Base-by-base conservation (phyloP, 2,329 filamentous ascomycete genomes). In the Aspergillus costaricaensis region DNA sequence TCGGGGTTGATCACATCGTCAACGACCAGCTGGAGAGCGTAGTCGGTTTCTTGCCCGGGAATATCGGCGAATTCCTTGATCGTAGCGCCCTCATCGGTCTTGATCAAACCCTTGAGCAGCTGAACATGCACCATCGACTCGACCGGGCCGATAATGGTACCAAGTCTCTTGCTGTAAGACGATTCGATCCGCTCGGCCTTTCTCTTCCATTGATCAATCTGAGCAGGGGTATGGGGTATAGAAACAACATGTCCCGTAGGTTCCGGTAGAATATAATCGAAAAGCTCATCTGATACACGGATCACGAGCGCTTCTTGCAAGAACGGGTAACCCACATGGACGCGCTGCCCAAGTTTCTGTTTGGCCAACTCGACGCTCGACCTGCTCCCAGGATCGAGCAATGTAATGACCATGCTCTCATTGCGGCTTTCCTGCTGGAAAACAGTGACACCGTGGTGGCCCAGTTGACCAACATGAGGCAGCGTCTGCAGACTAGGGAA, bases 391-490 rank as follows among this genome's bases (percentile, higher is more conserved):
- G 91, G 86, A 39, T 91, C 89, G 32, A 88, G 83, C 53, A 99
- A 81, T 2, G 91, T 96, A 59, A 98, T 85, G 23, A 98, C 86
- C 87, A 98, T 93, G 76, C 94, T 99, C 76, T 97, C 93, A 72
- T 98, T 98, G 53, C 92, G 89, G 74, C 93, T 97, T 68, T 98
- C 95, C 68, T 94, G 88, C 73, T 96, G 92, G 80, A 99, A 99
- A 36, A 99, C 92, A 64, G 89, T 95, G 62, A 99, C 91, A 2
- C 92, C 92, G 67, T 96, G 91, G 75, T 92, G 96, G 8, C 88
- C 91, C 51, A 98, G 82, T 59, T 87, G 85, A 2, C 91, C 95
- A 62, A 87, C 88, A 74, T 95, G 93, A 0, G 92, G 90, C 43
- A 99, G 79, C 1, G 91, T 95, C 65, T 93, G 91, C 69, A 99